phyloP scores from a whole-genome alignment of 306 rosid species.

The Trifolium subterraneum region DNA sequence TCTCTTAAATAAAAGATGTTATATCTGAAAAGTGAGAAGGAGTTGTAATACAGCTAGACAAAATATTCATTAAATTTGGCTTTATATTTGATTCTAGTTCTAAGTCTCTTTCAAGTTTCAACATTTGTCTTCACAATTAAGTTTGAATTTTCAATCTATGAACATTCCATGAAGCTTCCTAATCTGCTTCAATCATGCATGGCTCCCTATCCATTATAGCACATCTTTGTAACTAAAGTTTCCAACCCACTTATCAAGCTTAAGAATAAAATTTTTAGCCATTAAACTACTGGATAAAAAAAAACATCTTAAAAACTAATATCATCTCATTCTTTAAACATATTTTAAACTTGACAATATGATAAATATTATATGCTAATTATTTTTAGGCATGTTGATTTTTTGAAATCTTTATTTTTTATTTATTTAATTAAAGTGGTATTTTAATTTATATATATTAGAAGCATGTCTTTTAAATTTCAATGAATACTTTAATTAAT shows the following conservation, averaged over 20 bases:
- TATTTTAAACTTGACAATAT: too few species aligned
- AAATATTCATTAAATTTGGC: background rate
- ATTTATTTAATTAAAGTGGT: background rate
- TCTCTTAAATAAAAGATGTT: background rate
- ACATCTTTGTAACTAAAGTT: too few species aligned
- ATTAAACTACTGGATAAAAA: too few species aligned
- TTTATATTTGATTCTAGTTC: constrained; percentile 13
- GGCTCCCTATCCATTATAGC: background rate
- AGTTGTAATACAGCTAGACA: constrained; percentile 39
- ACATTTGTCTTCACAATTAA: background rate
- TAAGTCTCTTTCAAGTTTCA: constrained; percentile 11
- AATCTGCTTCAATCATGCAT: constrained; percentile 33
- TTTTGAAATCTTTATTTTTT: too few species aligned
- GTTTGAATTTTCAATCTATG: constrained; percentile 33
- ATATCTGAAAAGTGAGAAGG: background rate
- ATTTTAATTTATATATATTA: too few species aligned
- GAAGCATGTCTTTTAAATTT: background rate
- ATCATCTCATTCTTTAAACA: background rate
- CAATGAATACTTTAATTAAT: background rate
- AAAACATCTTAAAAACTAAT: background rate
- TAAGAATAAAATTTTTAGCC: too few species aligned
- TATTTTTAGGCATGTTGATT: background rate
- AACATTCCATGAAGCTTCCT: constrained; percentile 36
- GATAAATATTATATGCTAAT: too few species aligned
- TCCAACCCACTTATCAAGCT: too few species aligned